Evolutionary conservation across 306 rosid species (phyloP).

Genomic region (Phaseolus lunatus): DNA sequence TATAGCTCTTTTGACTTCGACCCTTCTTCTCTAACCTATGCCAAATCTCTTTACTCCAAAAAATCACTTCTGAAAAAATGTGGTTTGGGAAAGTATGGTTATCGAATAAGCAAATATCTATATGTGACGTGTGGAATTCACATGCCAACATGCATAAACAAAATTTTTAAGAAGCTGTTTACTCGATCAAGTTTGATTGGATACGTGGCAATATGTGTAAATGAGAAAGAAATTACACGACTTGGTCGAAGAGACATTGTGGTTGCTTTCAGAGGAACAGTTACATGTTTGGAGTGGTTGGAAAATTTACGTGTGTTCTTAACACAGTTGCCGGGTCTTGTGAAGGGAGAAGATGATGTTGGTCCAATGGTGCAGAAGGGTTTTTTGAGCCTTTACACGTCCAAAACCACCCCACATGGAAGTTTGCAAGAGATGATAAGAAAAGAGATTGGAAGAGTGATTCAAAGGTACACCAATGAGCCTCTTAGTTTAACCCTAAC

Average conservation of each 20-base stretch:
- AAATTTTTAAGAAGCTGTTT: constrained; percentile 24
- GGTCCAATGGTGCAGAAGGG: constrained; percentile 77
- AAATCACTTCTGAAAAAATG: neutral
- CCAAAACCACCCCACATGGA: constrained; percentile 31
- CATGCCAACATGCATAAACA: constrained; percentile 22
- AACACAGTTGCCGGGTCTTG: constrained; percentile 35
- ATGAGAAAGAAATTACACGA: constrained; percentile 57
- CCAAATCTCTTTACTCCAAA: constrained; percentile 7
- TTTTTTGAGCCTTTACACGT: constrained; percentile 72
- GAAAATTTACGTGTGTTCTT: constrained; percentile 72
- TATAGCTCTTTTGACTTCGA: constrained; percentile 55
- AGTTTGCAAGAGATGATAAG: constrained; percentile 71
- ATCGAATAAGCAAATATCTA: constrained; percentile 25
- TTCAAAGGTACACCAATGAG: constrained; percentile 56
- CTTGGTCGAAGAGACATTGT: constrained; percentile 77
- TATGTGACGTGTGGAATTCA: constrained; percentile 31
- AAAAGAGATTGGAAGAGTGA: constrained; percentile 53
- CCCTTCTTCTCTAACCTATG: constrained; percentile 31
- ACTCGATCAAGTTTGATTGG: constrained; percentile 73
- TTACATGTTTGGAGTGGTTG: constrained; percentile 74
- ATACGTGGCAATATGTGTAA: constrained; percentile 66
- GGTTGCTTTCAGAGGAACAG: constrained; percentile 69
- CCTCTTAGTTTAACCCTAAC: constrained; percentile 77
- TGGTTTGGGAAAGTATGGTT: constrained; percentile 6
- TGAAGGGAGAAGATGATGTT: neutral